Percentiles rank a stretch among this genome's conserved stretches.
Conservation (phyloP, 2,329 filamentous ascomycete species). For the Neopestalotiopsis sp. region DNA sequence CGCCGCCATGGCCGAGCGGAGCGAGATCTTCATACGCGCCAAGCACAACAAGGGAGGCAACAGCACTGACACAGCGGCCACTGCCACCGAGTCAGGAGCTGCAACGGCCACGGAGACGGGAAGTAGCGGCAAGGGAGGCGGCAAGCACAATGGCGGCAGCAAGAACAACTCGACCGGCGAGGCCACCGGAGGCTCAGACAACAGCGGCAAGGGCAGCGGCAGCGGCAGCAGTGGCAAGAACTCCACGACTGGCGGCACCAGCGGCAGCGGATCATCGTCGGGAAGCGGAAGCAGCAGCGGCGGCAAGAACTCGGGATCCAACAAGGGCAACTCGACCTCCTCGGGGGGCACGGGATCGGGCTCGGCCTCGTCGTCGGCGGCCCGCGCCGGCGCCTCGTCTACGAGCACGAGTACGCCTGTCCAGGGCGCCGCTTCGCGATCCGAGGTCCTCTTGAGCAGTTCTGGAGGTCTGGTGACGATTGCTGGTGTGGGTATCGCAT, state of each 20-base stretch:
- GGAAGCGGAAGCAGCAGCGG: background rate
- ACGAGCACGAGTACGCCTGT: background rate
- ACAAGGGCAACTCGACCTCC: background rate
- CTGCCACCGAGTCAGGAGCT: background rate
- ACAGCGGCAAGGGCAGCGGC: background rate
- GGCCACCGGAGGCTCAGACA: background rate
- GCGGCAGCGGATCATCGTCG: background rate
- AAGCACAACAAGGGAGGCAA: background rate
- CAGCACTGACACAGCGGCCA: background rate
- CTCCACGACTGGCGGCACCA: background rate
- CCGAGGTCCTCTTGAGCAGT: background rate
- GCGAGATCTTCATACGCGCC: conserved; percentile 7
- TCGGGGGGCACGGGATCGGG: background rate
- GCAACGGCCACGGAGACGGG: background rate
- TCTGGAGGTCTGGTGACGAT: conserved; percentile 16
- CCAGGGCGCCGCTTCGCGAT: conserved; percentile 6
- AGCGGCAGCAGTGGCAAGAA: background rate
- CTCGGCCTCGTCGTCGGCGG: conserved; percentile 12
- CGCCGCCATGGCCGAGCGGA: background rate
- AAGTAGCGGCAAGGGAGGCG: background rate
- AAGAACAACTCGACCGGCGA: conserved; percentile 3
- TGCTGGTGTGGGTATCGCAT: conserved; percentile 18
- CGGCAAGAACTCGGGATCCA: background rate
- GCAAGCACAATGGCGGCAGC: background rate
- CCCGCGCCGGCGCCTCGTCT: background rate